These are phyloP conservation scores for Monotropa hypopitys DNA, from an alignment of 179 eudicot genomes.

Conservation along the genomic window DNA sequence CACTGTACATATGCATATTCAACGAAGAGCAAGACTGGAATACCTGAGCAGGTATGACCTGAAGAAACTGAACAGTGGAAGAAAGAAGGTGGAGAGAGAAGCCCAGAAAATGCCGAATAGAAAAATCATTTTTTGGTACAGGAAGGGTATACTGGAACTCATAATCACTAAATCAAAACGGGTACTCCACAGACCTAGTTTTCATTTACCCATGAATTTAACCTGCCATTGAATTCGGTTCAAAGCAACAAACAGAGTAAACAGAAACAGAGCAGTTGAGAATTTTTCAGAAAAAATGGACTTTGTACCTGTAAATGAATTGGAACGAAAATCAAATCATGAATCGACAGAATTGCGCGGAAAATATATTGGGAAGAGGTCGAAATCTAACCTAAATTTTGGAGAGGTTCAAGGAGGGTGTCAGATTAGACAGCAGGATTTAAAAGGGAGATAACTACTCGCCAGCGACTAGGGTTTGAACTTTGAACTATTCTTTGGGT, in stretches of 20 bases:
- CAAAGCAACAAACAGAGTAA: slow-evolving; percentile 17
- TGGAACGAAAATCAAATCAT: neutral
- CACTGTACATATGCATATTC: neutral
- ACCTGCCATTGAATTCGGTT: slow-evolving; percentile 11
- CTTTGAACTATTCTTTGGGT: neutral
- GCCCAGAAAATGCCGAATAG: slow-evolving; percentile 22
- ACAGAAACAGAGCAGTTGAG: slow-evolving; percentile 14
- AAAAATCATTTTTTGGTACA: slow-evolving; percentile 22
- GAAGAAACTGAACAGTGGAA: slow-evolving; percentile 37
- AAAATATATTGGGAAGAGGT: slow-evolving; percentile 13
- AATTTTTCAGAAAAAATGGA: slow-evolving; percentile 20
- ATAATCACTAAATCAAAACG: slow-evolving; percentile 16
- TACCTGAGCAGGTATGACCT: slow-evolving; percentile 45
- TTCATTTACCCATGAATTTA: slow-evolving; percentile 20
- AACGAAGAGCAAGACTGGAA: neutral
- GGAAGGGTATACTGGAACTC: slow-evolving; percentile 20
- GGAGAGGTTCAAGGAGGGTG: slow-evolving; percentile 7
- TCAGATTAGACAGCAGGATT: slow-evolving; percentile 12
- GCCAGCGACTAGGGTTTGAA: slow-evolving; percentile 17
- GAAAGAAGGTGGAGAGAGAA: slow-evolving; percentile 25
- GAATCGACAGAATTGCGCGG: neutral
- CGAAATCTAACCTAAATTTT: slow-evolving; percentile 48
- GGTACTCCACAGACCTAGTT: slow-evolving; percentile 6
- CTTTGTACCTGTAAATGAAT: slow-evolving; percentile 17
- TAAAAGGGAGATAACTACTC: slow-evolving; percentile 24